phyloP scores from a whole-genome alignment of 1,139 yeast genomes.

The Tardiomyces depauwii region DNA sequence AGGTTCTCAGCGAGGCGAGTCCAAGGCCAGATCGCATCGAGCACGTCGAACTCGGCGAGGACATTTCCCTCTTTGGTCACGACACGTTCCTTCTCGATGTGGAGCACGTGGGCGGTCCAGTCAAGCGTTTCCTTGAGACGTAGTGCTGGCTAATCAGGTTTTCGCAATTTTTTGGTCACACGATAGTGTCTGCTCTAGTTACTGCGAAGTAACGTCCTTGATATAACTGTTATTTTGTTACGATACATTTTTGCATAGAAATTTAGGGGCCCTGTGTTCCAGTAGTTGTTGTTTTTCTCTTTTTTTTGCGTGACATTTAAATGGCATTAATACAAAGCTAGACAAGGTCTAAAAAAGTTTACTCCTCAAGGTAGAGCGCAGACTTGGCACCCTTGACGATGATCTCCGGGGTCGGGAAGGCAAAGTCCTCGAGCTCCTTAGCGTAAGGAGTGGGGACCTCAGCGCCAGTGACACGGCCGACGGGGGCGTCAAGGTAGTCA shows the following conservation, averaged over 20 bases:
- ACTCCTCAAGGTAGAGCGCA: conserved; percentile 59
- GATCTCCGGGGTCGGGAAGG: conserved; percentile 94
- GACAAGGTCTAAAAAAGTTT: conserved; percentile 3
- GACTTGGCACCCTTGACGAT: conserved; percentile 86
- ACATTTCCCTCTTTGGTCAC: conserved; percentile 75
- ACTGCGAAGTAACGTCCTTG: too few species aligned
- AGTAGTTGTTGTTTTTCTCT: too few species aligned
- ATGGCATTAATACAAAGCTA: not conserved
- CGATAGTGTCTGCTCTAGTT: too few species aligned
- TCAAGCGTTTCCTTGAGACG: conserved; percentile 44
- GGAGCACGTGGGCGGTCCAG: conserved; percentile 71
- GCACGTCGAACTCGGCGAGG: conserved; percentile 66
- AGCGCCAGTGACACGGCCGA: conserved; percentile 97
- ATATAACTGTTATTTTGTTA: too few species aligned
- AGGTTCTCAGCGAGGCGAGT: conserved; percentile 39
- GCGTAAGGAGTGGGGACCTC: conserved; percentile 99
- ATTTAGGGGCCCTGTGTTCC: too few species aligned
- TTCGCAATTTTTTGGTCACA: too few species aligned
- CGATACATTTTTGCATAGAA: too few species aligned
- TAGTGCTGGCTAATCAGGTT: too few species aligned
- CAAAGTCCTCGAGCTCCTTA: conserved; percentile 90
- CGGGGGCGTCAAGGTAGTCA: conserved; percentile 97
- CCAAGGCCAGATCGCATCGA: conserved; percentile 27
- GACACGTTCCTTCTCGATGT: conserved; percentile 78
- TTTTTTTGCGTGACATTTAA: too few species aligned